Percentiles rank a stretch among this genome's conserved stretches.
Evolutionary conservation across 176 grass and related monocot genomes (phyloP).

Genomic region (Lolium perenne): DNA sequence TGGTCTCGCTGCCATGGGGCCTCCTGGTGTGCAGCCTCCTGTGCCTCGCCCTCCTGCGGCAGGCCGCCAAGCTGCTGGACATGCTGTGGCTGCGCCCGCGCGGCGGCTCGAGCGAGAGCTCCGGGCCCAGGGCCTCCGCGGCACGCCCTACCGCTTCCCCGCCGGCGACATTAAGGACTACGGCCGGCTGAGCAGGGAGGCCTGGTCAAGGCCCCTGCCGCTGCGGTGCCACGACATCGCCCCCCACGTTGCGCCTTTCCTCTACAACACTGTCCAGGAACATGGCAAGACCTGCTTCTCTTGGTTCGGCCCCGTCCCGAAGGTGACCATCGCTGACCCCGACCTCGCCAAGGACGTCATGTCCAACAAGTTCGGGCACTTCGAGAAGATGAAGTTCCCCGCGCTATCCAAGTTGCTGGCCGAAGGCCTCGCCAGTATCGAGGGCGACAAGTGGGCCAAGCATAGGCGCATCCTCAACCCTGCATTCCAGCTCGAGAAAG

Average conservation of each 20-base stretch:
- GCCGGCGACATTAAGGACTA: slow-evolving; percentile 50
- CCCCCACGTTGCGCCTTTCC: slow-evolving; percentile 45
- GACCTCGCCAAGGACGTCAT: slow-evolving; percentile 52
- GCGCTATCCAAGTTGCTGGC: slow-evolving; percentile 25
- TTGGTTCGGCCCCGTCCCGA: slow-evolving; percentile 62
- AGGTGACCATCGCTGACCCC: slow-evolving; percentile 51
- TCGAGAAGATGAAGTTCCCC: slow-evolving; percentile 46
- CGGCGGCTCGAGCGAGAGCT: slow-evolving; percentile 55
- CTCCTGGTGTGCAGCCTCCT: slow-evolving; percentile 30
- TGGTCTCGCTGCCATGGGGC: slow-evolving; percentile 35
- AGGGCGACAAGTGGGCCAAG: slow-evolving; percentile 55
- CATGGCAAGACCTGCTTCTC: slow-evolving; percentile 53
- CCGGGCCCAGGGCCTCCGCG: slow-evolving; percentile 58
- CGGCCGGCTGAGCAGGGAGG: slow-evolving; percentile 33
- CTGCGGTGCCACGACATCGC: slow-evolving; percentile 58
- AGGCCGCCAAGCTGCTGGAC: slow-evolving; percentile 33
- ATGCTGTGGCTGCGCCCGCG: slow-evolving; percentile 54
- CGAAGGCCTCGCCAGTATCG: slow-evolving; percentile 16
- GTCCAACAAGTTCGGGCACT: slow-evolving; percentile 57
- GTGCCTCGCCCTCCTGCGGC: slow-evolving; percentile 37
- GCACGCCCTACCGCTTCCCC: slow-evolving; percentile 54
- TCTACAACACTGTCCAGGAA: slow-evolving; percentile 40
- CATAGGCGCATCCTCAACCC: slow-evolving; percentile 56
- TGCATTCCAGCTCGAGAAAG: slow-evolving; percentile 55
- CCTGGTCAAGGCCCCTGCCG: slow-evolving; percentile 48